Percentiles rank a stretch among this genome's conserved stretches.
These are phyloP conservation scores for Graphilbum sp. DNA, from an alignment of 2,329 filamentous ascomycete species.

Conservation along the genomic window DNA sequence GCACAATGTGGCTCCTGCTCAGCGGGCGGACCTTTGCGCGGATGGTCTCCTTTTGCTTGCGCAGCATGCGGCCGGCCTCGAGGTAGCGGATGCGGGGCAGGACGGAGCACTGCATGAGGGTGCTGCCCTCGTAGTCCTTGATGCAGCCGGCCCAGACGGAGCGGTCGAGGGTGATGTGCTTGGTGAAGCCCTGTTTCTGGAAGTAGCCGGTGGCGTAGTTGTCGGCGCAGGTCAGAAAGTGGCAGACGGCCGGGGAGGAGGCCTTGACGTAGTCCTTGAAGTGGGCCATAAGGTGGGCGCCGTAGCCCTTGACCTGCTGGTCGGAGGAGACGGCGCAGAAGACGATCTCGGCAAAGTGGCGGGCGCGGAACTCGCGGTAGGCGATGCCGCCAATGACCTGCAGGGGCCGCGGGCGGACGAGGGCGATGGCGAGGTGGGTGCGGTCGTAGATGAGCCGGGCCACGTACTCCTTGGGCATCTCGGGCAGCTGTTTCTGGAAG, in stretches of 20 bases:
- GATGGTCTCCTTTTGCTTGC: conserved; percentile 93
- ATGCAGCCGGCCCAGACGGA: conserved; percentile 98
- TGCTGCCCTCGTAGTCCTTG: conserved; percentile 97
- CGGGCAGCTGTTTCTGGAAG: conserved; percentile 94
- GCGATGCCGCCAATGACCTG: conserved; percentile 94
- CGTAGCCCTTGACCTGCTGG: conserved; percentile 97
- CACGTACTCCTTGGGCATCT: conserved; percentile 99
- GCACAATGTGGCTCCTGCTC: neutral
- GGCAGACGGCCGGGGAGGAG: conserved; percentile 91
- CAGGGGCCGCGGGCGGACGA: conserved; percentile 89
- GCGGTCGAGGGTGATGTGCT: conserved; percentile 86
- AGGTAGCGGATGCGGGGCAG: conserved; percentile 87
- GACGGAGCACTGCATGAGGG: conserved; percentile 99
- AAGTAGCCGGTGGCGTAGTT: conserved; percentile 99
- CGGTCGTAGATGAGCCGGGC: conserved; percentile 93
- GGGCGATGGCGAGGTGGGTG: conserved; percentile 89
- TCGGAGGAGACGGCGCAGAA: conserved; percentile 97
- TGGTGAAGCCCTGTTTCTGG: conserved; percentile 97
- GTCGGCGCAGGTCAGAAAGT: conserved; percentile 96
- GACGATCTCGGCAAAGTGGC: conserved; percentile 92
- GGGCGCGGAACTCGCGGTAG: conserved; percentile 82
- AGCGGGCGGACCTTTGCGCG: conserved; percentile 89
- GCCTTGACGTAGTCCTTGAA: conserved; percentile 97
- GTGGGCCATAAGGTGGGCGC: conserved; percentile 94
- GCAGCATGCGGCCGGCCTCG: conserved; percentile 78